Evolutionary conservation across 768 basidiomycete genomes (phyloP).

Genomic region (Lentinula raphanica): DNA sequence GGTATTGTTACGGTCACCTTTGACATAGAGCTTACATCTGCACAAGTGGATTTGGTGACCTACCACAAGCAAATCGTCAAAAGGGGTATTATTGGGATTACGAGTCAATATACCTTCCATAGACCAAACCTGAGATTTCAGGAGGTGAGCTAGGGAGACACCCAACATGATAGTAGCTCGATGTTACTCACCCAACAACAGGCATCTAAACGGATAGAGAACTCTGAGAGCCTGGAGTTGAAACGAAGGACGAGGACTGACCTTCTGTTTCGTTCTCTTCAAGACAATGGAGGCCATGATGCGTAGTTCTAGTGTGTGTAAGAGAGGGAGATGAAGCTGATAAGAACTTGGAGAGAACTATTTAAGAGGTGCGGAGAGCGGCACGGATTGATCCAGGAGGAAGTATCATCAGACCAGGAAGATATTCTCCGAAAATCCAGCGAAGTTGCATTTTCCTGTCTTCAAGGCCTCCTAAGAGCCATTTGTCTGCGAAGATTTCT

Average conservation of each 20-base stretch:
- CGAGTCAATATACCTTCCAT: constrained; percentile 50
- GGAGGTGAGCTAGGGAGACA: neutral
- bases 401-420: constrained; percentile 5
- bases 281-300: constrained; percentile 49
- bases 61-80: constrained; percentile 16
- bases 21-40: constrained; percentile 42
- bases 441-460: neutral
- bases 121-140: constrained; percentile 50
- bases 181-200: constrained; percentile 51
- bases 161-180: constrained; percentile 6
- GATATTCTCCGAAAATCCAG: neutral
- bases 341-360: neutral
- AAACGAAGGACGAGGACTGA: constrained; percentile 12
- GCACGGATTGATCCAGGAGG: constrained; percentile 5
- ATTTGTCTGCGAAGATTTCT: neutral
- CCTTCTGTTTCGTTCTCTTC: constrained; percentile 60
- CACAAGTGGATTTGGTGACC: constrained; percentile 57
- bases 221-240: neutral
- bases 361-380: neutral
- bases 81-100: neutral
- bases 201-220: constrained; percentile 48
- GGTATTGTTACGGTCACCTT: neutral
- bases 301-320: neutral
- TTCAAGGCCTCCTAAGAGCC: neutral
- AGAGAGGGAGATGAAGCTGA: neutral